phyloP scores from a whole-genome alignment of 2,329 filamentous ascomycete genomes.

The Dothideomycetes sp. region DNA sequence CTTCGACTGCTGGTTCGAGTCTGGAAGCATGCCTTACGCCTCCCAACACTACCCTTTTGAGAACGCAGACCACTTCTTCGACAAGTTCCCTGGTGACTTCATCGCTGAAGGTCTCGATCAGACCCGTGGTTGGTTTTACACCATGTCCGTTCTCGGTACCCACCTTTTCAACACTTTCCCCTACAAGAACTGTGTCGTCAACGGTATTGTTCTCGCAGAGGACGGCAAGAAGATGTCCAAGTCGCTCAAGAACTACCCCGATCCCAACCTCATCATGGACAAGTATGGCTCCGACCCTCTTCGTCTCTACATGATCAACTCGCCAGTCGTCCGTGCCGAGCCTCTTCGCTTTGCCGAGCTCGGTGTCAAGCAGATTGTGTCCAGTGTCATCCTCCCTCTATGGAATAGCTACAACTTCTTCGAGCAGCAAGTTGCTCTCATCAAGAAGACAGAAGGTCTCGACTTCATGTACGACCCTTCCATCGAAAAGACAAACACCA shows the following conservation, averaged over 20 bases:
- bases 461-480: slow-evolving; percentile 71
- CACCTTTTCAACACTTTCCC: slow-evolving; percentile 76
- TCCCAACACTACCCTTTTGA: slow-evolving; percentile 88
- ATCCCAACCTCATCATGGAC: slow-evolving; percentile 70
- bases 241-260: slow-evolving; percentile 89
- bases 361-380: slow-evolving; percentile 89
- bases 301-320: slow-evolving; percentile 93
- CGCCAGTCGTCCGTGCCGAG: slow-evolving; percentile 84
- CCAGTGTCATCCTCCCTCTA: slow-evolving; percentile 77
- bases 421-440: slow-evolving; percentile 69
- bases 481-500: slow-evolving; percentile 65
- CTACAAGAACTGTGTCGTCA: slow-evolving; percentile 94
- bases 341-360: slow-evolving; percentile 82
- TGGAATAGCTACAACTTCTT: slow-evolving; percentile 99
- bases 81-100: slow-evolving; percentile 82
- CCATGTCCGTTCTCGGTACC: slow-evolving; percentile 74
- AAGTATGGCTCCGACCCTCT: slow-evolving; percentile 88
- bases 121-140: slow-evolving; percentile 96
- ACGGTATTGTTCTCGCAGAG: slow-evolving; percentile 85
- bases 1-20: slow-evolving; percentile 97
- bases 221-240: slow-evolving; percentile 99
- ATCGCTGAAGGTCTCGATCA: slow-evolving; percentile 90
- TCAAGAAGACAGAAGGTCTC: slow-evolving; percentile 73
- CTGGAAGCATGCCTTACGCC: slow-evolving; percentile 89
- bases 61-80: slow-evolving; percentile 65